phyloP scores from a whole-genome alignment of 83 land plant genomes.

The Picea mariana region DNA sequence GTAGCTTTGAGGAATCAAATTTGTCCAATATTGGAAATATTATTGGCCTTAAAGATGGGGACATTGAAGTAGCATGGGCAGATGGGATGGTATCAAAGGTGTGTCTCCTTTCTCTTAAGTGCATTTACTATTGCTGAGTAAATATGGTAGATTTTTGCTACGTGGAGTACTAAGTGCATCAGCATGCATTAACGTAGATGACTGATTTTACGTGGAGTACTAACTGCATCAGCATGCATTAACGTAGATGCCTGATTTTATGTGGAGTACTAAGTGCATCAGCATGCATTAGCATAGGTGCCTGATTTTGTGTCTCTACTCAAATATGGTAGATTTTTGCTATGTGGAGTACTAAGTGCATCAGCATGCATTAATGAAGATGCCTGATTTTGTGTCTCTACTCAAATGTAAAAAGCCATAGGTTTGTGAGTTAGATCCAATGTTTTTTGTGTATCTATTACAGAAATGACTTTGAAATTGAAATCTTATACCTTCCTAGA shows the following conservation, averaged over 20 bases:
- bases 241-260: too few relatives aligned
- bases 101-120: constrained; percentile 15
- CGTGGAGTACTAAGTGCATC: too few relatives aligned
- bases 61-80: constrained; percentile 90
- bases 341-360: neutral
- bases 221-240: too few relatives aligned
- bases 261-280: neutral
- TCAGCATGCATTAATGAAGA: neutral
- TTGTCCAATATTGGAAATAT: constrained; percentile 76
- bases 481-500: neutral
- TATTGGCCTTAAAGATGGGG: constrained; percentile 73
- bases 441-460: neutral
- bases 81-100: constrained; percentile 83
- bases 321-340: neutral
- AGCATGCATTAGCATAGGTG: neutral
- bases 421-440: too few relatives aligned
- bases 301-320: neutral
- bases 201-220: too few relatives aligned
- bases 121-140: neutral
- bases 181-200: too few relatives aligned
- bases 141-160: neutral
- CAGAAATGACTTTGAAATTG: neutral
- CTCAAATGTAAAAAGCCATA: too few relatives aligned
- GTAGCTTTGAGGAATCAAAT: constrained; percentile 12
- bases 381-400: neutral